Percentiles rank a stretch among this genome's conserved stretches.
phyloP scores from a whole-genome alignment of 495 filamentous ascomycete species.

The Penicillium lagena region DNA sequence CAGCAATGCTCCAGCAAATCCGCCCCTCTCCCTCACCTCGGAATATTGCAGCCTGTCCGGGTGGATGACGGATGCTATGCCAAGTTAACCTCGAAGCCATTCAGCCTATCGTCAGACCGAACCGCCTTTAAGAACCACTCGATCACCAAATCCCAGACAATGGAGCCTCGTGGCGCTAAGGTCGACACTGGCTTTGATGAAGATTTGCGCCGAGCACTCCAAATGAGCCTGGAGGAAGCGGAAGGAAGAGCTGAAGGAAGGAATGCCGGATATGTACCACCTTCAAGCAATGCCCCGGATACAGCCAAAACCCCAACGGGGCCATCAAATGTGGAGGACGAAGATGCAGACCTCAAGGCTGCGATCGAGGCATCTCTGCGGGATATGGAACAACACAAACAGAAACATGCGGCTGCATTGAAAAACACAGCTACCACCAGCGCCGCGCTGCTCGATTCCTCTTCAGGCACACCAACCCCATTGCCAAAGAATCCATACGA shows the following conservation, averaged over 20 bases:
- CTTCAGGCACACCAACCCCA: slow-evolving; percentile 18
- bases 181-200: slow-evolving; percentile 89
- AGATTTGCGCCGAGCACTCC: slow-evolving; percentile 83
- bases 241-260: slow-evolving; percentile 75
- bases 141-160: slow-evolving; percentile 49
- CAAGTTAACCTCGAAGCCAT: slow-evolving; percentile 72
- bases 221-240: slow-evolving; percentile 95
- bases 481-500: slow-evolving; percentile 88
- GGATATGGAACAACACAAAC: slow-evolving; percentile 98
- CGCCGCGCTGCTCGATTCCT: slow-evolving; percentile 13
- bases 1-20: slow-evolving; percentile 86
- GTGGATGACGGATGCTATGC: slow-evolving; percentile 96
- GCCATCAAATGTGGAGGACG: slow-evolving; percentile 35
- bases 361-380: slow-evolving; percentile 94
- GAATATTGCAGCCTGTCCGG: slow-evolving; percentile 83
- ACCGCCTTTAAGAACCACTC: slow-evolving; percentile 46
- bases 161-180: slow-evolving; percentile 86
- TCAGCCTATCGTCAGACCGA: slow-evolving; percentile 36
- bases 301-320: slow-evolving; percentile 32
- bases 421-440: slow-evolving; percentile 54
- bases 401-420: slow-evolving; percentile 71
- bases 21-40: slow-evolving; percentile 83
- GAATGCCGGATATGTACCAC: slow-evolving; percentile 64
- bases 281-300: slow-evolving; percentile 43
- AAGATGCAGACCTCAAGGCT: slow-evolving; percentile 90